Evolutionary conservation across 371 early-diverging fungal species (phyloP).

Genomic region (Saksenaea oblongispora): DNA sequence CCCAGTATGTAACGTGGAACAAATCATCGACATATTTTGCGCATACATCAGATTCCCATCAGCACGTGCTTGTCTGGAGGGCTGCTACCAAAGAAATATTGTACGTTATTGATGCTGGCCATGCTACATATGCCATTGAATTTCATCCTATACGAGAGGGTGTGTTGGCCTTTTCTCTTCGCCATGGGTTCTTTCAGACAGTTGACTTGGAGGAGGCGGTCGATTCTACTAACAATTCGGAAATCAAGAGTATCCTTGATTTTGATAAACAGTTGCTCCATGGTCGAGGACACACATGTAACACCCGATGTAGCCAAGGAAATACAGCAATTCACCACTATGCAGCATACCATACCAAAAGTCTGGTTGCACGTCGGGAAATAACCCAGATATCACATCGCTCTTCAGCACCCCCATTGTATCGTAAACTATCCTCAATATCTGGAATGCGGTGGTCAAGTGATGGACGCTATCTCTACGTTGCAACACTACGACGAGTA

Average conservation of each 20-base stretch:
- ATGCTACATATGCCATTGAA: constrained; percentile 48
- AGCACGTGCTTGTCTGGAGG: constrained; percentile 54
- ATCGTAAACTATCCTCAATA: constrained; percentile 56
- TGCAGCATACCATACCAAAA: constrained; percentile 12
- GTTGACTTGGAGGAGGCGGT: constrained; percentile 42
- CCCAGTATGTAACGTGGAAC: constrained; percentile 62
- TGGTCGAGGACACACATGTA: constrained; percentile 1
- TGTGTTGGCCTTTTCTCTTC: constrained; percentile 53
- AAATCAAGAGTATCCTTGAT: constrained; percentile 14
- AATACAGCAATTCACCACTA: background rate
- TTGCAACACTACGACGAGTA: constrained; percentile 56
- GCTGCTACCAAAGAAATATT: constrained; percentile 37
- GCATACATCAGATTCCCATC: constrained; percentile 56
- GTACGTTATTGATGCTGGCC: constrained; percentile 51
- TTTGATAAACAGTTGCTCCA: constrained; percentile 1
- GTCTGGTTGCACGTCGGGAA: constrained; percentile 41
- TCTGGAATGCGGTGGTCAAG: constrained; percentile 60
- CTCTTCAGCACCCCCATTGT: constrained; percentile 40
- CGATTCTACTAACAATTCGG: background rate
- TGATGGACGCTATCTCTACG: constrained; percentile 53
- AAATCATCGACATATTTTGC: constrained; percentile 54
- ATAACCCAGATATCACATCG: constrained; percentile 59
- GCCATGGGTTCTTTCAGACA: constrained; percentile 63
- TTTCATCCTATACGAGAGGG: constrained; percentile 57
- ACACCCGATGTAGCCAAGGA: background rate